phyloP scores from a whole-genome alignment of 2,329 filamentous ascomycete genomes.

The Fusarium sp. region DNA sequence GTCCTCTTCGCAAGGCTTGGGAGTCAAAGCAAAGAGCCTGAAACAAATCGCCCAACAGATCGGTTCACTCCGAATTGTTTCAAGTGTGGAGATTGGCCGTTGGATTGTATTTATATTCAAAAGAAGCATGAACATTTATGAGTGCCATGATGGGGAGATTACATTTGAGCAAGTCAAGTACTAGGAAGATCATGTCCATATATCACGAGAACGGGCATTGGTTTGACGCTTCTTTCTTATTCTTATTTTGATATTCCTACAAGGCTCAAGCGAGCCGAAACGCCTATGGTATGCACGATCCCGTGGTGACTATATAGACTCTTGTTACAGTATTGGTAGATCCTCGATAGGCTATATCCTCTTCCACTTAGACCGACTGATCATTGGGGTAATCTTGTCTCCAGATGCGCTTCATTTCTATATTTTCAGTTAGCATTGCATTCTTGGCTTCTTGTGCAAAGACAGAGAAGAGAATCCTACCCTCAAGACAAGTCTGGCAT shows the following conservation, averaged over 20 bases:
- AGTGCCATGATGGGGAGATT: not conserved
- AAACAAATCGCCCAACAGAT: not conserved
- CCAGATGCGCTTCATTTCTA: slow-evolving; percentile 59
- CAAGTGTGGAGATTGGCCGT: not conserved
- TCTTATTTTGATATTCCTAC: slow-evolving; percentile 42
- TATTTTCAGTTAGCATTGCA: slow-evolving; percentile 14
- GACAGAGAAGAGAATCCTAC: slow-evolving; percentile 56
- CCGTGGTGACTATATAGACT: slow-evolving; percentile 45
- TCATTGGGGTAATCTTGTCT: slow-evolving; percentile 50
- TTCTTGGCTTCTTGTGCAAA: not conserved
- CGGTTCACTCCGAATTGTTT: not conserved
- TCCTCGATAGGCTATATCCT: slow-evolving; percentile 26
- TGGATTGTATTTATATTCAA: not conserved
- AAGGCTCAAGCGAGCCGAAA: slow-evolving; percentile 46
- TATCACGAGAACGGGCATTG: not conserved
- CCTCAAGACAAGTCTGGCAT: slow-evolving; percentile 84
- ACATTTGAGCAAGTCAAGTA: not conserved
- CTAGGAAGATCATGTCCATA: not conserved
- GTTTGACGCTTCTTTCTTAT: slow-evolving; percentile 10
- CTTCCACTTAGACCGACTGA: slow-evolving; percentile 44
- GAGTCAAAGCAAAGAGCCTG: not conserved
- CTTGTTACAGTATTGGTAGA: slow-evolving; percentile 43
- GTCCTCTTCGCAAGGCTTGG: slow-evolving; percentile 24
- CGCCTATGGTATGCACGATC: slow-evolving; percentile 48
- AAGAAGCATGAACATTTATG: not conserved